A percentile compares a stretch with the other conserved stretches of the same genome.
Evolutionary conservation across 2,329 filamentous ascomycete genomes (phyloP).

Genomic region (Colletotrichum sp.): DNA sequence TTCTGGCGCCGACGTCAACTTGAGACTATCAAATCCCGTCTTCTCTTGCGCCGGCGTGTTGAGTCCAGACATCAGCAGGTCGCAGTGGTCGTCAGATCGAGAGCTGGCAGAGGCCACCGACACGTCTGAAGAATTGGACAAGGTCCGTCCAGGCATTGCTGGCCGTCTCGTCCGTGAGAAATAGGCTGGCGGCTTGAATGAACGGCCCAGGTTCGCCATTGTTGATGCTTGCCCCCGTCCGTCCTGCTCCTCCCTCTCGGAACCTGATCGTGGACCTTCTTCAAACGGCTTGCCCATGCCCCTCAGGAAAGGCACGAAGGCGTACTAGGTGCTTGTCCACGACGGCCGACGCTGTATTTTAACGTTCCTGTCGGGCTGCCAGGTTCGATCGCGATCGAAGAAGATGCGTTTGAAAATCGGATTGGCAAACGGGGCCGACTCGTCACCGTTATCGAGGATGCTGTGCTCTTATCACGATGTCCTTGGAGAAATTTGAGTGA

Average conservation of each 20-base stretch:
- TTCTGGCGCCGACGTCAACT: background rate
- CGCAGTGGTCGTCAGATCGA: conserved; percentile 28
- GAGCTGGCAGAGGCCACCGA: conserved; percentile 38
- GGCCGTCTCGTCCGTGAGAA: conserved; percentile 49
- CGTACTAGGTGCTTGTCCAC: background rate
- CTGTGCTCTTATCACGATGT: background rate
- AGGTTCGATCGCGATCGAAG: background rate
- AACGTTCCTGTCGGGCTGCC: background rate
- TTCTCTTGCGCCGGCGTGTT: conserved; percentile 22
- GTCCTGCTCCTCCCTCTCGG: background rate
- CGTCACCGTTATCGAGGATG: background rate
- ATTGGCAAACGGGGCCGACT: background rate
- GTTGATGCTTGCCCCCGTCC: conserved; percentile 6
- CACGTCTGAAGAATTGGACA: conserved; percentile 53
- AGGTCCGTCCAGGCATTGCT: conserved; percentile 44
- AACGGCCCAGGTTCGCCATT: conserved; percentile 56
- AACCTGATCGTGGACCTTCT: background rate
- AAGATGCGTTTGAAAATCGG: background rate
- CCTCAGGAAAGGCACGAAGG: background rate
- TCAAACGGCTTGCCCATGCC: background rate
- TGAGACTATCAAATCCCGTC: background rate
- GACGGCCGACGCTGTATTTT: background rate
- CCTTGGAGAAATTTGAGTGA: background rate
- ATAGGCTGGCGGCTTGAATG: conserved; percentile 52
- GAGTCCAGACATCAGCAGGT: conserved; percentile 39